These are phyloP conservation scores for Kwoniella bestiolae DNA, from an alignment of 768 basidiomycete species.

Conservation along the genomic window DNA sequence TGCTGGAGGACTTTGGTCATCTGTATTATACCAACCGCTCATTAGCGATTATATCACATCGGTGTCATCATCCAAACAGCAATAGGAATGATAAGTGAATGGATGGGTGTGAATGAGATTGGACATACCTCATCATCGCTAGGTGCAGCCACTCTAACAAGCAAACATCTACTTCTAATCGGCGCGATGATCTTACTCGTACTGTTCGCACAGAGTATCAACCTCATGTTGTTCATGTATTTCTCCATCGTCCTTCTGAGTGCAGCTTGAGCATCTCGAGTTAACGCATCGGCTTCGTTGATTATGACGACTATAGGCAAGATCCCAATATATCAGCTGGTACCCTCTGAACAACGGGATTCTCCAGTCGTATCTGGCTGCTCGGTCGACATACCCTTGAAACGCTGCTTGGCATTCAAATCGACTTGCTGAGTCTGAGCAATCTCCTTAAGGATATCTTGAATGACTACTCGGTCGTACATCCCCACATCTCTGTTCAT, in stretches of 20 bases:
- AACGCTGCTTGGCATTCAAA: slow-evolving; percentile 88
- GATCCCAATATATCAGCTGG: background rate
- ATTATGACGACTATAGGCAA: slow-evolving; percentile 83
- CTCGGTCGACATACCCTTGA: slow-evolving; percentile 72
- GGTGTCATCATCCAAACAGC: background rate
- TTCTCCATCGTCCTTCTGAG: slow-evolving; percentile 98
- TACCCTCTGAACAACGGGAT: background rate
- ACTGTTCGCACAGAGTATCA: slow-evolving; percentile 94
- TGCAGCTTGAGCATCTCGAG: slow-evolving; percentile 95
- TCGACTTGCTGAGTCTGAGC: slow-evolving; percentile 99
- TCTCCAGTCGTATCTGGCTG: background rate
- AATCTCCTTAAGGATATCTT: slow-evolving; percentile 96
- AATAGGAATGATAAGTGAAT: background rate
- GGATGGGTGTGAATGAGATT: background rate
- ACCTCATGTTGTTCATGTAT: slow-evolving; percentile 96
- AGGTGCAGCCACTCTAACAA: slow-evolving; percentile 91
- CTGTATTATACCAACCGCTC: no score
- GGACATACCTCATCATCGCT: slow-evolving; percentile 69
- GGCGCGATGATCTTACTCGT: slow-evolving; percentile 95
- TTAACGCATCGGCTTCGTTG: slow-evolving; percentile 93
- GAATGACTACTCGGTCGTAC: slow-evolving; percentile 91
- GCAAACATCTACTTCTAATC: slow-evolving; percentile 90
- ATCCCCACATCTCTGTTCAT: slow-evolving; percentile 84
- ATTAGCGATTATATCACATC: background rate
- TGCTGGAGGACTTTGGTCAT: slow-evolving; percentile 77